Percentiles rank a stretch among this genome's conserved stretches.
These are phyloP conservation scores for Mallotus japonicus DNA, from an alignment of 441 rosid genomes.

Conservation along the genomic window DNA sequence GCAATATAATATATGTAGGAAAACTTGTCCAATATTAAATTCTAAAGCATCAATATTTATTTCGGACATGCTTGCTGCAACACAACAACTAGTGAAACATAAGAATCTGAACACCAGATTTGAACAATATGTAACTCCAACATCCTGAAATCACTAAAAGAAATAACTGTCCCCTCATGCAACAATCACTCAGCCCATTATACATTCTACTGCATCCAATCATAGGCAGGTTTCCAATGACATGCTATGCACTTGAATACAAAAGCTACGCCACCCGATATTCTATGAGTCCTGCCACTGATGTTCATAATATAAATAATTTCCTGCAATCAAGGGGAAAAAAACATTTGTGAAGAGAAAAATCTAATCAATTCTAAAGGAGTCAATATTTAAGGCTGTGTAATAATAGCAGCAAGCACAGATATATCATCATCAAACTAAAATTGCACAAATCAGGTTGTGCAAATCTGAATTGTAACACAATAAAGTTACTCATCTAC, in stretches of 20 bases:
- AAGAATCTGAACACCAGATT: not conserved
- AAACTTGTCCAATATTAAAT: not conserved
- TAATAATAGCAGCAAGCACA: not conserved
- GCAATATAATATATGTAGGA: too few relatives aligned
- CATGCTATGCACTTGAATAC: not conserved
- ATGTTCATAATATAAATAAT: not conserved
- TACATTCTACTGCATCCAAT: not conserved
- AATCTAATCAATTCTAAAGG: not conserved
- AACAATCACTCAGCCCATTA: not conserved
- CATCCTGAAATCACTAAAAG: not conserved
- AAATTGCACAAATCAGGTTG: too few relatives aligned
- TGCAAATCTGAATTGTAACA: too few relatives aligned
- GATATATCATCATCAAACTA: too few relatives aligned
- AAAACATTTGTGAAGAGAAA: not conserved
- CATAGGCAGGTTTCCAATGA: not conserved
- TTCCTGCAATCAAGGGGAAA: conserved; percentile 7
- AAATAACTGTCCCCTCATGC: not conserved
- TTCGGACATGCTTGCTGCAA: not conserved
- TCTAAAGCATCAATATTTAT: not conserved
- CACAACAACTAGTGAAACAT: not conserved
- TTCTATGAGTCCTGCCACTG: not conserved
- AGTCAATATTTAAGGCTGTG: not conserved
- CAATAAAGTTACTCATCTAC: too few relatives aligned
- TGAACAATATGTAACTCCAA: not conserved
- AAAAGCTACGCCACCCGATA: not conserved